A percentile compares a stretch with the other conserved stretches of the same genome.
phyloP scores from a whole-genome alignment of 257 asterid species.

The Solanum lycopersicoides region DNA sequence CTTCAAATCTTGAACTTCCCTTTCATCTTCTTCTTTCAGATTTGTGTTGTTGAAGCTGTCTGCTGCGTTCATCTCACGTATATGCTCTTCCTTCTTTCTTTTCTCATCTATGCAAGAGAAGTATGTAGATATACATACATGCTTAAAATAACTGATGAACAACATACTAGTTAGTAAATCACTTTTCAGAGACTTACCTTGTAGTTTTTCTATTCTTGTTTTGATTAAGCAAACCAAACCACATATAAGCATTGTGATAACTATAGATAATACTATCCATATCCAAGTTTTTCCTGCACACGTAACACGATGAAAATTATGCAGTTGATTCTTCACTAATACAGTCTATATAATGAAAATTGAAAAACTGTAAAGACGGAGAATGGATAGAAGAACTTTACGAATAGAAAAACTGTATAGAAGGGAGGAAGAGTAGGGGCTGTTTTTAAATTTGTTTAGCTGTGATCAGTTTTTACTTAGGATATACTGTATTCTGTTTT shows the following conservation, averaged over 20 bases:
- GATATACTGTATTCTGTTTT: background rate
- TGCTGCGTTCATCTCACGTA: conserved; percentile 4
- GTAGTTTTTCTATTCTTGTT: too few species aligned
- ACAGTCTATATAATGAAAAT: background rate
- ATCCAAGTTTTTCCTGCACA: conserved; percentile 11
- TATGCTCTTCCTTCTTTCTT: conserved; percentile 9
- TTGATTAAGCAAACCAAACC: too few species aligned
- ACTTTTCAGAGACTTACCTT: background rate
- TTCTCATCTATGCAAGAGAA: conserved; percentile 5
- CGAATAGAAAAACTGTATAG: background rate
- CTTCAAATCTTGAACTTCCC: conserved; percentile 32
- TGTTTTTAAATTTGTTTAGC: background rate
- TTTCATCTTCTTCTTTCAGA: conserved; percentile 14
- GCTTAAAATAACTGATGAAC: background rate
- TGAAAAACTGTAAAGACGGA: background rate
- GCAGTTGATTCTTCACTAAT: background rate
- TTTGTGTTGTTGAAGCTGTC: conserved; percentile 3
- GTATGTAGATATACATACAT: background rate
- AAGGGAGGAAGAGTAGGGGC: background rate
- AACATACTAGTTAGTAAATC: background rate
- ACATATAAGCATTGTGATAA: too few species aligned
- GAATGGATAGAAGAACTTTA: background rate
- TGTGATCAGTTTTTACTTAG: background rate
- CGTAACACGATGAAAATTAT: background rate
- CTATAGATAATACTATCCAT: conserved; percentile 6